A percentile compares a stretch with the other conserved stretches of the same genome.
Evolutionary conservation across 2,329 filamentous ascomycete species (phyloP).

Genomic region (Alternaria arbusti): DNA sequence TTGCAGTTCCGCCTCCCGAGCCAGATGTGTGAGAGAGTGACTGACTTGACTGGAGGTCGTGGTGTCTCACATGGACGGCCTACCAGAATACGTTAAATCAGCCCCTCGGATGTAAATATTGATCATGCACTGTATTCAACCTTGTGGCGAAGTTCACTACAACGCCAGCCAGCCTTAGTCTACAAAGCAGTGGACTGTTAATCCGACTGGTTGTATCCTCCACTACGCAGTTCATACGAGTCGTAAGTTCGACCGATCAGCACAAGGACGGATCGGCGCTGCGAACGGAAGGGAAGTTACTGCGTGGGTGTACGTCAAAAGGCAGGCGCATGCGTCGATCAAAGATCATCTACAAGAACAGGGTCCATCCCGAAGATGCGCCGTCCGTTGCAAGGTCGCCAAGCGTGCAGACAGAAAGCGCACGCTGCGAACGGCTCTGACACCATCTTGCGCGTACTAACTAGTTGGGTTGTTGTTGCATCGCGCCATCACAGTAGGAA

Average conservation of each 20-base stretch:
- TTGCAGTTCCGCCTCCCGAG: not conserved
- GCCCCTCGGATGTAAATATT: conserved; percentile 21
- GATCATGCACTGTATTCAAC: conserved; percentile 11
- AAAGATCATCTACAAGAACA: conserved; percentile 4
- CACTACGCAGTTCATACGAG: not conserved
- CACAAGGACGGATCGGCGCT: conserved; percentile 6
- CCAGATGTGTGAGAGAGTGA: not conserved
- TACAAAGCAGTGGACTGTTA: not conserved
- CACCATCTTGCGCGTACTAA: conserved; percentile 1
- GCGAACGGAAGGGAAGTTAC: not conserved
- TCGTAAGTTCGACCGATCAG: conserved; percentile 9
- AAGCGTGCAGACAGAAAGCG: not conserved
- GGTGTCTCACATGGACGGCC: conserved; percentile 25
- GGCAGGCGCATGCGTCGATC: not conserved
- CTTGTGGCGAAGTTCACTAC: conserved; percentile 25
- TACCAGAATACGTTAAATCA: conserved; percentile 12
- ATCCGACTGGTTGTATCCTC: not conserved
- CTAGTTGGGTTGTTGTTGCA: not conserved
- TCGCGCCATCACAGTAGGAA: not conserved
- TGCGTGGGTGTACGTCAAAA: not conserved
- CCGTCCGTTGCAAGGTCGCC: not conserved
- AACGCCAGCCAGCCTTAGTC: not conserved
- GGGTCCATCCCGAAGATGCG: conserved; percentile 2
- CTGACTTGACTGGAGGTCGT: not conserved
- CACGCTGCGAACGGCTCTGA: conserved; percentile 1